A percentile compares a stretch with the other conserved stretches of the same genome.
Conservation (phyloP, 2,329 filamentous ascomycete species). For the Beauveria scarabaeidicola region DNA sequence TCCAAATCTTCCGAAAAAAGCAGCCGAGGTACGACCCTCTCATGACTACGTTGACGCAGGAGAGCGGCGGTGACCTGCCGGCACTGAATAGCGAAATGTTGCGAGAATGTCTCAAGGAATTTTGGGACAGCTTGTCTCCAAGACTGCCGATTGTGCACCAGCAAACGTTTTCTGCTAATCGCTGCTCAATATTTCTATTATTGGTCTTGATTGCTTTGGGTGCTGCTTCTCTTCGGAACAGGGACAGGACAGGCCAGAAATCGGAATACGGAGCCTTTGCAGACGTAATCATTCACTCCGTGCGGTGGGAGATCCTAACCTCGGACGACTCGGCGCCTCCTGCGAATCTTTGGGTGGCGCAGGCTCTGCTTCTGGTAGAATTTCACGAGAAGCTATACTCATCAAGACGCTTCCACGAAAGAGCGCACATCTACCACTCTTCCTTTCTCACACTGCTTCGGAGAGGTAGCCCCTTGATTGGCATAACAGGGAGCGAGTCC, state of each 20-base stretch:
- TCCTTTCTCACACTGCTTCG: slow-evolving; percentile 79
- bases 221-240: slow-evolving; percentile 65
- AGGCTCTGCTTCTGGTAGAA: slow-evolving; percentile 73
- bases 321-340: slow-evolving; percentile 75
- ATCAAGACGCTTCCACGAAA: slow-evolving; percentile 71
- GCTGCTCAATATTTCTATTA: slow-evolving; percentile 68
- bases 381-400: slow-evolving; percentile 91
- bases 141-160: slow-evolving; percentile 83
- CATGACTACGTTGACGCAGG: slow-evolving; percentile 28
- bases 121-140: slow-evolving; percentile 78
- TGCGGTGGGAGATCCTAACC: slow-evolving; percentile 77
- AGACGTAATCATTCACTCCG: slow-evolving; percentile 57
- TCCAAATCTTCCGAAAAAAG: slow-evolving; percentile 35
- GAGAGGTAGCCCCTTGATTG: slow-evolving; percentile 77
- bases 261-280: slow-evolving; percentile 39
- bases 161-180: slow-evolving; percentile 73
- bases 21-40: slow-evolving; percentile 30
- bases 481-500: slow-evolving; percentile 68
- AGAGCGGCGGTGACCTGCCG: slow-evolving; percentile 34
- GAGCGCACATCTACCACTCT: slow-evolving; percentile 83
- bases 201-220: slow-evolving; percentile 79
- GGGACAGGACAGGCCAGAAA: slow-evolving; percentile 44
- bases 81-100: slow-evolving; percentile 68
- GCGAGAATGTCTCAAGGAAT: slow-evolving; percentile 76
- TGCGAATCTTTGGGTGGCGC: slow-evolving; percentile 81